Evolutionary conservation across 805 yeast genomes (phyloP), one percentile per base, ranked within the genome.

Genomic region (Candida nitratophila): DNA sequence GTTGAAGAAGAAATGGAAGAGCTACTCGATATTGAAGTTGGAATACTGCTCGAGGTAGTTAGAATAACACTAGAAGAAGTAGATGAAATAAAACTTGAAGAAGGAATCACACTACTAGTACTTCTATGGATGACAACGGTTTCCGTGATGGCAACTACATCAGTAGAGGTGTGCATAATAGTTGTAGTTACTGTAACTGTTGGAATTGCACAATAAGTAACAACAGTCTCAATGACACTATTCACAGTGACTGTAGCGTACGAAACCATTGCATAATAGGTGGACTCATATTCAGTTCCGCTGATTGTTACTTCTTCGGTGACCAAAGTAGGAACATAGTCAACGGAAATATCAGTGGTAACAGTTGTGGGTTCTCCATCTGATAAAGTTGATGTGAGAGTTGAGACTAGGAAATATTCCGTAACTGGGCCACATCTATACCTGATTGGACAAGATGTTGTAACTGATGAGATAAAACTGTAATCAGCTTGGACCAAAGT

Each of bases 201-300:
- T 3, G 51, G 47, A 30, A 56, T 50, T 29, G 46, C 56, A 44
- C 62, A 57, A 24, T 51, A 54, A 21, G 62, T 57, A 12, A 55
- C 49, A 27, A 52, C 44, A 4, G 47, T 48, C 2, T 49, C 44
- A 2, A 47, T 32, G 16, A 43, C 42, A 12, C 59, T 60, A 30
- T 48, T 47, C n/a, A 47, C 50, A 32, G 50, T 39, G 41, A 46
- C 48, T 3, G 49, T 44, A 7, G 49, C 40, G 20, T 47, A 46
- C 33, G 56, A 52, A 16, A 51, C 46, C 39, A 50, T 44, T 37
- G 49, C 47, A 58, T 59, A 57, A 15, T 46, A 32, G 4, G 37
- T 22, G 17, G 43, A 7, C 2, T 7, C 10, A 17, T n/a, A 39
- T 9, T 44, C 32, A 2, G 41, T 36, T 14, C 58, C 59, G 20